Conservation (phyloP, 306 rosid species). For the Cicer judaicum region DNA sequence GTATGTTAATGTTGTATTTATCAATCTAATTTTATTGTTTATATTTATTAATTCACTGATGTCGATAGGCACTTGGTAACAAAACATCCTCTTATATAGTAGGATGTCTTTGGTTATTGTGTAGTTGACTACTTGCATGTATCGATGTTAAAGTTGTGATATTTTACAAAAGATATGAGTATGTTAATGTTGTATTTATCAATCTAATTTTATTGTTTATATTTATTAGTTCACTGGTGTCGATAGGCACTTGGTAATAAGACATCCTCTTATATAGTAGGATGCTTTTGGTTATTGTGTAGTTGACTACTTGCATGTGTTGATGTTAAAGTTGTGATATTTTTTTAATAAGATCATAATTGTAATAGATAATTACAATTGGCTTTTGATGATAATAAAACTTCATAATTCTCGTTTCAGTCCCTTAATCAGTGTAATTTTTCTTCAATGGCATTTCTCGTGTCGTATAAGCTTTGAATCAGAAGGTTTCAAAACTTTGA, state of each 20-base stretch:
- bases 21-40: constrained; percentile 14
- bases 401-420: not conserved
- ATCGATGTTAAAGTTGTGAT: not conserved
- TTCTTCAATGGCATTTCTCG: not conserved
- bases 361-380: not conserved
- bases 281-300: not conserved
- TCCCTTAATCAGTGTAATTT: not conserved
- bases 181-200: too few species aligned
- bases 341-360: not conserved
- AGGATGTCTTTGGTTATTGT: not conserved
- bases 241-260: not conserved
- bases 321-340: too few species aligned
- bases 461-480: not conserved
- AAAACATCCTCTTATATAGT: not conserved
- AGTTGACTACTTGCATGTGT: not conserved
- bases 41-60: not conserved
- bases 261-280: not conserved
- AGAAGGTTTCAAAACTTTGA: too few species aligned
- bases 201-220: not conserved
- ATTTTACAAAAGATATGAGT: not conserved
- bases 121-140: not conserved
- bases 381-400: not conserved
- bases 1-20: not conserved
- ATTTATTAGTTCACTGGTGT: not conserved
- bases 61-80: too few species aligned